Evolutionary conservation across 768 basidiomycete species (phyloP), one percentile per base, ranked within the genome.

Genomic region (Suillus lakei): DNA sequence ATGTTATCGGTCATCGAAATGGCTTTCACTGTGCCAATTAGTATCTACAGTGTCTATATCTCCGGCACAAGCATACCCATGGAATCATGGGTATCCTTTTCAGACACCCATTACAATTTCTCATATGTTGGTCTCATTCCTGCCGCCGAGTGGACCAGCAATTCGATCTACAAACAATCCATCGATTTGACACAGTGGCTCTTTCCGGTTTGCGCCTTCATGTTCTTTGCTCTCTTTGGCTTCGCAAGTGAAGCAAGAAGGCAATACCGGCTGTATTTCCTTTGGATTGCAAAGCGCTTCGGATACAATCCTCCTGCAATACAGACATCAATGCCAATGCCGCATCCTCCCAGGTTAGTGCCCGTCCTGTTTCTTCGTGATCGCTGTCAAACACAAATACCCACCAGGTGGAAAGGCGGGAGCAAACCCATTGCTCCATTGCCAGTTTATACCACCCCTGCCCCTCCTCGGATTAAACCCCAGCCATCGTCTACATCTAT

Each of bases 211-310:
- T 85, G 83, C 67, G 84, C 86, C 4, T 73, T 89, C 65, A 16
- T 84, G 50, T 91, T 91, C 79, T 91, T 91, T 70, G 74, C 73
- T n/a, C 85, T 88, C 79, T 91, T 91, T 70, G 89, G 88, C 2
- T 84, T 89, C 60, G 86, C 84, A 10, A 81, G 83, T 30, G 90
- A 90, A 71, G 88, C 89, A 32, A 77, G 80, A 64, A 83, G 79
- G 70, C 76, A 86, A 67, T 90, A 90, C 70, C 75, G 79, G 16
- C 2, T 32, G 4, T 28, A 28, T 18, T 53, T 53, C 51, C 18
- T 30, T 4, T 53, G 51, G 51, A 30, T 53, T 21, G 28, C 51
- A 30, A 30, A 53, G 51, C 51, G 30, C 30, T 53, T 53, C 30
- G 51, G 51, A 8, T 53, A 30, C 28, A 53, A 32, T 32, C 51